Conservation (phyloP, 352 stramenopile species). For the Globisporangium echinulatum region DNA sequence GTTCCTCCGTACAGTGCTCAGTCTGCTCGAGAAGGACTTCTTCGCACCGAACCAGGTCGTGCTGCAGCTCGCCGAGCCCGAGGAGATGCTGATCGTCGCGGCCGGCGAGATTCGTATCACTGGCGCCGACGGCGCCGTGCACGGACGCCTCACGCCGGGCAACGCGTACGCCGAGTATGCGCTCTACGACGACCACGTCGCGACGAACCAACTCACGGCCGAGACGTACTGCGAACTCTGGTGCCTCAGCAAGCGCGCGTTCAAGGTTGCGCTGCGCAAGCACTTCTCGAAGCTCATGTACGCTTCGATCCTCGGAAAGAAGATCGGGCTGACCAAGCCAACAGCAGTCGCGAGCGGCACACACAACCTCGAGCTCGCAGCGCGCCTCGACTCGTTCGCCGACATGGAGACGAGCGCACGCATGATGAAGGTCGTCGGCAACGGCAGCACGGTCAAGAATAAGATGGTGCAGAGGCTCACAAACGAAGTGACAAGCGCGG, state of each 20-base stretch:
- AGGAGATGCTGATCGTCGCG: constrained; percentile 52
- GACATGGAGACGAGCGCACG: constrained; percentile 30
- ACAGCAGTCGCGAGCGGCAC: not conserved
- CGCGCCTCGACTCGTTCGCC: constrained; percentile 22
- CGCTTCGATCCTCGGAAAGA: constrained; percentile 29
- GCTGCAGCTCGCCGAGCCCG: constrained; percentile 20
- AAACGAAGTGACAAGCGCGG: not conserved
- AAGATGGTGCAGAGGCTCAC: constrained; percentile 19
- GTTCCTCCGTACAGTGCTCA: constrained; percentile 46
- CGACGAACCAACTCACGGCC: constrained; percentile 23
- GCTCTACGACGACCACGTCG: constrained; percentile 36
- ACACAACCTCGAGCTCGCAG: not conserved
- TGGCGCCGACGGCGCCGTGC: constrained; percentile 7
- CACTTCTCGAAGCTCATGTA: constrained; percentile 57
- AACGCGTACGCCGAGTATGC: constrained; percentile 41
- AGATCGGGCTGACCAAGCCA: constrained; percentile 12
- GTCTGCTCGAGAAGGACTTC: constrained; percentile 35
- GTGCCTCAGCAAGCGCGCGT: constrained; percentile 27
- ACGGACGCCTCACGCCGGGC: constrained; percentile 23
- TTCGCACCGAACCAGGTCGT: constrained; percentile 37
- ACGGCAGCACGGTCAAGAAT: constrained; percentile 26
- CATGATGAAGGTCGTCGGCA: constrained; percentile 23
- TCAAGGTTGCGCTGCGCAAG: constrained; percentile 36
- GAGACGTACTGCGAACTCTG: constrained; percentile 48
- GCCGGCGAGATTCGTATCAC: constrained; percentile 36